These are phyloP conservation scores for Phylloporus sp. DNA, from an alignment of 768 basidiomycete species.

Conservation along the genomic window DNA sequence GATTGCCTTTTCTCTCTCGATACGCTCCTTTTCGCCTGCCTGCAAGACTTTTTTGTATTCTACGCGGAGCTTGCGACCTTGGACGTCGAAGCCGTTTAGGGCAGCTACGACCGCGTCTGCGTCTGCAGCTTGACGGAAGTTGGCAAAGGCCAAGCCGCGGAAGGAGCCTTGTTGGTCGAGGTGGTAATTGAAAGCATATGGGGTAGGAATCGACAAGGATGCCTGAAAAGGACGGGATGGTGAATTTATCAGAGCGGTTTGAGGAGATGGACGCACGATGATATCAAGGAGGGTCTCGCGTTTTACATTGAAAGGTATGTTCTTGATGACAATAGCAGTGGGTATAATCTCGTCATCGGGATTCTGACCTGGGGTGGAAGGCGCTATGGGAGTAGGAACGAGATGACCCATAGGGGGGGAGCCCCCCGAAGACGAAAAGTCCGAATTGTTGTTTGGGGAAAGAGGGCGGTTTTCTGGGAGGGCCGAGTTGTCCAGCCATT, in stretches of 20 bases:
- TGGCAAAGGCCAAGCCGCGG: slow-evolving; percentile 96
- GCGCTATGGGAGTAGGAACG: slow-evolving; percentile 41
- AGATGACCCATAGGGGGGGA: slow-evolving; percentile 58
- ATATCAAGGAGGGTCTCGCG: slow-evolving; percentile 94
- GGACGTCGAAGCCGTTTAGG: slow-evolving; percentile 92
- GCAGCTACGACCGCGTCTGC: slow-evolving; percentile 96
- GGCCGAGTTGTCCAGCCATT: slow-evolving; percentile 74
- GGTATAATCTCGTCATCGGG: slow-evolving; percentile 92
- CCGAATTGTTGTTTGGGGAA: slow-evolving; percentile 82
- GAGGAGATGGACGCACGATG: slow-evolving; percentile 60
- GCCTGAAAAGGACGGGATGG: slow-evolving; percentile 43
- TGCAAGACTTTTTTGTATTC: slow-evolving; percentile 99
- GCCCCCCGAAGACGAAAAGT: slow-evolving; percentile 83
- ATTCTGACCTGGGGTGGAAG: slow-evolving; percentile 48
- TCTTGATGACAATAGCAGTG: slow-evolving; percentile 99
- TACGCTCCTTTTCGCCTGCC: slow-evolving; percentile 97
- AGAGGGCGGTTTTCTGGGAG: slow-evolving; percentile 70
- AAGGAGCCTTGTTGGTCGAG: slow-evolving; percentile 94
- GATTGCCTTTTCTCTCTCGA: slow-evolving; percentile 97
- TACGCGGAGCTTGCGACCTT: slow-evolving; percentile 94
- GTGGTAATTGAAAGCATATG: slow-evolving; percentile 99
- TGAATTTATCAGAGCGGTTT: slow-evolving; percentile 4
- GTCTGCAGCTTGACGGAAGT: slow-evolving; percentile 87
- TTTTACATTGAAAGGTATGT: slow-evolving; percentile 99
- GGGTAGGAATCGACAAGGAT: slow-evolving; percentile 89